Conservation (phyloP, 2,329 filamentous ascomycete species). For the Fusarium pseudoanthophilum region DNA sequence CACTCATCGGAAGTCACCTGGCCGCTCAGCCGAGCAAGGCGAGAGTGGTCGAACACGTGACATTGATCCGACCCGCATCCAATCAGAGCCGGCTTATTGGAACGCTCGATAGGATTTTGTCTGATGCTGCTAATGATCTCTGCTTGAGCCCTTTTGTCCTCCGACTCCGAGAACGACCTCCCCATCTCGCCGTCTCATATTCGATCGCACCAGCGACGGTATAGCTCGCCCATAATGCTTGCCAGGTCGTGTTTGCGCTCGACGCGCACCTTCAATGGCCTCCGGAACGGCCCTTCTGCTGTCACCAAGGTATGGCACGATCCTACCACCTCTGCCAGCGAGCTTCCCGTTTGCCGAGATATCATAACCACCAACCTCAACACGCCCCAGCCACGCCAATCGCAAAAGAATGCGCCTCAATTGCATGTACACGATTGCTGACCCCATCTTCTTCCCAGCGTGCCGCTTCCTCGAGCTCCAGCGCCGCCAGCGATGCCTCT, state of each 20-base stretch:
- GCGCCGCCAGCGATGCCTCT: constrained; percentile 75
- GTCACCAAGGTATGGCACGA: constrained; percentile 76
- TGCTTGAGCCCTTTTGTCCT: constrained; percentile 54
- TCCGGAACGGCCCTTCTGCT: constrained; percentile 77
- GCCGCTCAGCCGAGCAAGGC: constrained; percentile 39
- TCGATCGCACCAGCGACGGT: constrained; percentile 54
- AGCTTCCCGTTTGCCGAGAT: constrained; percentile 51
- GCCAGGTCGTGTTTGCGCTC: constrained; percentile 91
- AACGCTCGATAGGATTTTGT: constrained; percentile 56
- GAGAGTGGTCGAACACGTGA: constrained; percentile 48
- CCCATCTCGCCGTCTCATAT: constrained; percentile 50
- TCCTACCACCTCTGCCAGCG: constrained; percentile 44
- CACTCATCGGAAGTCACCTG: constrained; percentile 22
- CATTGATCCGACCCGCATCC: constrained; percentile 47
- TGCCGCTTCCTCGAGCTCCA: constrained; percentile 78
- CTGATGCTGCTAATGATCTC: constrained; percentile 51
- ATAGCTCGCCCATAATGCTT: constrained; percentile 78
- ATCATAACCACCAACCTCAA: constrained; percentile 43
- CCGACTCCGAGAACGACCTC: constrained; percentile 52
- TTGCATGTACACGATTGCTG: constrained; percentile 49
- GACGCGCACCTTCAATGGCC: constrained; percentile 84
- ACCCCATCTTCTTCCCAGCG: constrained; percentile 60
- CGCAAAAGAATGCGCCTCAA: constrained; percentile 38
- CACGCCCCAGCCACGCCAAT: constrained; percentile 45
- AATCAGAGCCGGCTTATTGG: constrained; percentile 58